Evolutionary conservation across 805 yeast species (phyloP), one percentile per base, ranked within the genome.

Genomic region (Kodamaea fukazawae): DNA sequence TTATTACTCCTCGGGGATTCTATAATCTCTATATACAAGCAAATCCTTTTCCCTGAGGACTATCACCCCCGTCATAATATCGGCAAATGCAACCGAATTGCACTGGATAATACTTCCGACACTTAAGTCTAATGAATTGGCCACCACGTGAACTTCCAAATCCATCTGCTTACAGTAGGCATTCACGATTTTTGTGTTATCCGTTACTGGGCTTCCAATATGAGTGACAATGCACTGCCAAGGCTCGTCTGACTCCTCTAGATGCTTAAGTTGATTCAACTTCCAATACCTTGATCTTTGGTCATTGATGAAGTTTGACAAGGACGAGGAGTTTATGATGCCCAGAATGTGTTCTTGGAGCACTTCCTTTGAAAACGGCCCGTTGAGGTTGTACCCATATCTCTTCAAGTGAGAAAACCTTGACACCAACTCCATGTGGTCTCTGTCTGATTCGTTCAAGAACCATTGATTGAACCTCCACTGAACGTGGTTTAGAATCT

Each of bases 161-260:
- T 67, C 73, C 23, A 73, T 53, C 22, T 76, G 78, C 37, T 55
- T 47, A 45, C 83, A 78, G 50, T 63, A 76, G 0, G 69, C 82
- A 29, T 57, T 57, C n/a, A 65, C 65, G 1, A 72, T 32, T 2
- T 48, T 54, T 4, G 42, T 35, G n/a, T 40, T 35, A 1, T 55
- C 60, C 8, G 45, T 45, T 4, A 45, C 30, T 11, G 49, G 54
- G 7, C 60, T 54, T 9, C 67, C 66, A 2, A 44, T 45, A 13
- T 47, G 43, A 1, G 71, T 61, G n/a, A 79, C 49, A 3, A 70
- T 53, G 50, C 83, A 77, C 40, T 71, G 57, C 43, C 53, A 54
- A 4, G 42, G 46, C 37, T 7, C 42, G 29, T 15, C 27, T 22
- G 7, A 22, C 14, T 11, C 27, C 23, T 6, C 16, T 22, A 16